Conservation (phyloP, 352 stramenopile species). For the Aphanomyces stellatus region DNA sequence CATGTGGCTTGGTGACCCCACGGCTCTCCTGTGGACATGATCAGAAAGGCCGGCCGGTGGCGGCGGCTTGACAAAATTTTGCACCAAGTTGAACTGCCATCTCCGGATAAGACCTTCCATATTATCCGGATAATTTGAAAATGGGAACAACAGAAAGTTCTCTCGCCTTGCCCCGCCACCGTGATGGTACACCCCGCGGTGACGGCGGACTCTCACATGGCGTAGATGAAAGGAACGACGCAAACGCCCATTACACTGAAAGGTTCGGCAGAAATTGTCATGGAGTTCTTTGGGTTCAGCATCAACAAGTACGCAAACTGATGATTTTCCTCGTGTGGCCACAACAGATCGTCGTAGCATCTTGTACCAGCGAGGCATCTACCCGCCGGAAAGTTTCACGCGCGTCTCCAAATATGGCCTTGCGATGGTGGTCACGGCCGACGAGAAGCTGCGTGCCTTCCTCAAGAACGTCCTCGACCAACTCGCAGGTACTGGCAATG, state of each 20-base stretch:
- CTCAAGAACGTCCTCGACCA: conserved; percentile 91
- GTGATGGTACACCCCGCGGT: background rate
- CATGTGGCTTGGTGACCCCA: too few species aligned
- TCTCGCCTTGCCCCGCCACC: too few species aligned
- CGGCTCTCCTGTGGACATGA: too few species aligned
- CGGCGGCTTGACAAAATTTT: too few species aligned
- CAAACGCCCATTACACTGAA: conserved; percentile 98
- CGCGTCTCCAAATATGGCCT: conserved; percentile 97
- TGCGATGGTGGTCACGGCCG: conserved; percentile 96
- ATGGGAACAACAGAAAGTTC: too few species aligned
- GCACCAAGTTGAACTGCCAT: too few species aligned
- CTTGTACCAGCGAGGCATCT: conserved; percentile 95
- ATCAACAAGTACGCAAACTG: conserved; percentile 93
- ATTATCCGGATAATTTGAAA: too few species aligned
- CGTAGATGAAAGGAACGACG: conserved; percentile 24
- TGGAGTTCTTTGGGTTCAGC: conserved; percentile 99
- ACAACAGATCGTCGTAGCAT: conserved; percentile 70
- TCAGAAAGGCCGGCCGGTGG: too few species aligned
- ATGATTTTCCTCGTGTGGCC: background rate
- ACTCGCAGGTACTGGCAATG: conserved; percentile 50
- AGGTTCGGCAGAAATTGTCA: conserved; percentile 97
- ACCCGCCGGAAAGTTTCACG: conserved; percentile 97
- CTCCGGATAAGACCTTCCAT: too few species aligned
- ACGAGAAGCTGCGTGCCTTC: conserved; percentile 95
- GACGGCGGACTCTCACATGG: background rate